Conservation (phyloP, 164 flowering plant genomes). For the Vitis rupestris region DNA sequence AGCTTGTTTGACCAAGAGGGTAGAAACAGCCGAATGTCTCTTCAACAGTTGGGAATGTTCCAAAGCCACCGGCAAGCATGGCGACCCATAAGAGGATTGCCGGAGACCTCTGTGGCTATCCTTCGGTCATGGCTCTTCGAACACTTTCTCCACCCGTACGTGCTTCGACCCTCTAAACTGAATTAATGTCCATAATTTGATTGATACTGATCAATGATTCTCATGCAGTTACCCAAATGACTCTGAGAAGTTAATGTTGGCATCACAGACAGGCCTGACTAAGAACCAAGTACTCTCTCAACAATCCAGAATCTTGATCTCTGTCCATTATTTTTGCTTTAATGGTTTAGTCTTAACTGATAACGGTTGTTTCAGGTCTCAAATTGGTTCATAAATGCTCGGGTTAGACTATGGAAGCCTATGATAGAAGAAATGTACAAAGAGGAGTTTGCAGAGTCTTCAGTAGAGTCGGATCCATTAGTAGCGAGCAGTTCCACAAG, state of each 20-base stretch:
- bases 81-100: slow-evolving; percentile 85
- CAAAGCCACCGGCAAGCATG: slow-evolving; percentile 60
- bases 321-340: slow-evolving; percentile 2
- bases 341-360: background rate
- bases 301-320: background rate
- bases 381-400: slow-evolving; percentile 90
- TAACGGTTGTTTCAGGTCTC: slow-evolving; percentile 53
- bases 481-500: slow-evolving; percentile 21
- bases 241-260: slow-evolving; percentile 75
- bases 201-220: background rate
- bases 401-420: slow-evolving; percentile 90
- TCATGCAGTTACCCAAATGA: slow-evolving; percentile 79
- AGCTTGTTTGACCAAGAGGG: slow-evolving; percentile 55
- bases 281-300: slow-evolving; percentile 69
- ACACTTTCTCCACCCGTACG: slow-evolving; percentile 93
- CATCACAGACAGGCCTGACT: slow-evolving; percentile 82
- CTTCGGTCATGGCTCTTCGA: slow-evolving; percentile 94
- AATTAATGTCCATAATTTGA: slow-evolving; percentile 1
- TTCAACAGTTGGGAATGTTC: slow-evolving; percentile 63
- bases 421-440: slow-evolving; percentile 92
- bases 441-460: slow-evolving; percentile 70
- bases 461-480: slow-evolving; percentile 45
- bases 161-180: background rate
- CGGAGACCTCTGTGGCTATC: slow-evolving; percentile 76
- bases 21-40: slow-evolving; percentile 37